A percentile compares a stretch with the other conserved stretches of the same genome.
Conservation (phyloP, 306 rosid species). For the Cyamopsis tetragonoloba region DNA sequence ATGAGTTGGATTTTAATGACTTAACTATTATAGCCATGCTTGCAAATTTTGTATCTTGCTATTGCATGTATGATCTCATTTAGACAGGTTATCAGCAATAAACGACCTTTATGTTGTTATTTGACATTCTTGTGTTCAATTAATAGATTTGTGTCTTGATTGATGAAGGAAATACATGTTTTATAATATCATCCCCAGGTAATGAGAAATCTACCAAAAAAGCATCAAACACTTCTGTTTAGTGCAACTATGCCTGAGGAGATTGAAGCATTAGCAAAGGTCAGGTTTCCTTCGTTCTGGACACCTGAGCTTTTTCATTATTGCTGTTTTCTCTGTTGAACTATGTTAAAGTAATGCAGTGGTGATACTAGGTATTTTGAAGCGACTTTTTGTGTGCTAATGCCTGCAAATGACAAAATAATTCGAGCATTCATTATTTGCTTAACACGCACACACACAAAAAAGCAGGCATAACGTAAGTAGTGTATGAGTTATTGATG, state of each 20-base stretch:
- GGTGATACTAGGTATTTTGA: not conserved
- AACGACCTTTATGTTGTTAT: not conserved
- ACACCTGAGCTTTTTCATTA: not conserved
- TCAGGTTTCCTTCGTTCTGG: slow-evolving; percentile 25
- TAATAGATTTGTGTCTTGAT: not conserved
- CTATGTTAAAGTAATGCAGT: not conserved
- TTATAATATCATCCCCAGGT: slow-evolving; percentile 44
- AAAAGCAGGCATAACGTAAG: not conserved
- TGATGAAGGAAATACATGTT: slow-evolving; percentile 15
- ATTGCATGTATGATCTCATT: not conserved
- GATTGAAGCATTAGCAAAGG: slow-evolving; percentile 82
- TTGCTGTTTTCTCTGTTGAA: not conserved
- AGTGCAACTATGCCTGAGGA: slow-evolving; percentile 94
- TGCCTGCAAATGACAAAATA: not conserved
- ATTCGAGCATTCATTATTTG: not conserved
- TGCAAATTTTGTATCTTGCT: not conserved
- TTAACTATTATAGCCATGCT: not conserved
- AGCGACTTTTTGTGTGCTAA: slow-evolving; percentile 10
- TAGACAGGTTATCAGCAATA: not conserved
- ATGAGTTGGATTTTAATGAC: slow-evolving; percentile 16
- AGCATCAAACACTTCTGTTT: slow-evolving; percentile 80
- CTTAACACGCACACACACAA: not conserved
- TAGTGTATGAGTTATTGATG: not conserved
- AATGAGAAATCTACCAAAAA: slow-evolving; percentile 72
- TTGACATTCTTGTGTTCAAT: not conserved